Evolutionary conservation across 2,329 filamentous ascomycete species (phyloP).

Genomic region (Huntiella bhutanensis): DNA sequence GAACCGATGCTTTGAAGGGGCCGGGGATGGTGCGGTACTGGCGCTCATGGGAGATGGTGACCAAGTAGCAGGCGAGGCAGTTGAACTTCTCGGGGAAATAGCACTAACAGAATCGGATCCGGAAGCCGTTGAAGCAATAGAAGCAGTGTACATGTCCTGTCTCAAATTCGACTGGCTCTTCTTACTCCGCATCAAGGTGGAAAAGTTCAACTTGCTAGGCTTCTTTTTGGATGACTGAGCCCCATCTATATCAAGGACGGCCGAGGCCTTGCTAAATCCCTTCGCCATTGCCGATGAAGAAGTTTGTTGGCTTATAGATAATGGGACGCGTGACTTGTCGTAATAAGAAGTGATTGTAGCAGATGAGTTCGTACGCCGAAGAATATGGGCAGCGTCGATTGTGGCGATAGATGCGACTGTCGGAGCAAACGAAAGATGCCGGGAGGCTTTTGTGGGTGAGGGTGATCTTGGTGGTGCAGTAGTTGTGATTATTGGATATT

Average conservation of each 20-base stretch:
- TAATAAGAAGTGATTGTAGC: slow-evolving; percentile 40
- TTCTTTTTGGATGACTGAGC: slow-evolving; percentile 20
- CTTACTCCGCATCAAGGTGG: slow-evolving; percentile 17
- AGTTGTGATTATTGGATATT: neutral
- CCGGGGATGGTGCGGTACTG: slow-evolving; percentile 3
- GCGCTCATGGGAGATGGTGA: slow-evolving; percentile 16
- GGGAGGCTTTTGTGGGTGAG: neutral
- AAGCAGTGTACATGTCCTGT: slow-evolving; percentile 18
- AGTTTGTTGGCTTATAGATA: slow-evolving; percentile 40
- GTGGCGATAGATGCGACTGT: slow-evolving; percentile 12
- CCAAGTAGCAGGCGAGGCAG: slow-evolving; percentile 20
- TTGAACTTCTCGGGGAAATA: slow-evolving; percentile 19
- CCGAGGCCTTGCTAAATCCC: slow-evolving; percentile 28
- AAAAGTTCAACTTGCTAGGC: slow-evolving; percentile 30
- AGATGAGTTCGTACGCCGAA: slow-evolving; percentile 30
- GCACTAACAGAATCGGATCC: slow-evolving; percentile 10
- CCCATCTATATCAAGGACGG: slow-evolving; percentile 28
- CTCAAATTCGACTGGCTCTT: slow-evolving; percentile 17
- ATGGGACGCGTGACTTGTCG: slow-evolving; percentile 34
- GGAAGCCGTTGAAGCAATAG: slow-evolving; percentile 18
- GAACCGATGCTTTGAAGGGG: slow-evolving; percentile 7
- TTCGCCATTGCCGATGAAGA: slow-evolving; percentile 40
- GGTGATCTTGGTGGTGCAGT: too few relatives aligned
- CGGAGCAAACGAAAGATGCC: slow-evolving; percentile 11
- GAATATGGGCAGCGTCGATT: slow-evolving; percentile 24